Evolutionary conservation across 2,329 filamentous ascomycete species (phyloP), one percentile per base, ranked within the genome.

Genomic region (Pseudocercospora eumusae): DNA sequence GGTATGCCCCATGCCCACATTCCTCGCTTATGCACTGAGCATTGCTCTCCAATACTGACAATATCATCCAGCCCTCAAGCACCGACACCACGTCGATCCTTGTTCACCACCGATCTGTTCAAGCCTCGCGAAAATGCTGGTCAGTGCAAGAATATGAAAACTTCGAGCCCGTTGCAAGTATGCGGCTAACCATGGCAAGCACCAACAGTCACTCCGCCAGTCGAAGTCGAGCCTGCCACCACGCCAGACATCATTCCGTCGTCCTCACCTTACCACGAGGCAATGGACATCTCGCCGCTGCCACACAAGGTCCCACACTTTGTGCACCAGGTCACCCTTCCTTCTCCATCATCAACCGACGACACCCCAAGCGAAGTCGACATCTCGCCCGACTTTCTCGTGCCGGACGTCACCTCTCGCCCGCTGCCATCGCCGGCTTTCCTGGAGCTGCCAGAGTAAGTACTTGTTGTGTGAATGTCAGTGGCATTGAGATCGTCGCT

Each of bases 271-370:
- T 86, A 85, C 59, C 84, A 84, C 36, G 92, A 96, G 75, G 82
- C 86, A 60, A 96, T 98, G 92, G 93, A 98, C 73, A 88, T 97
- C 76, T 97, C 93, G 49, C 93, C 95, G 42, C 79, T 98, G 44
- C 93, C 92, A 63, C 92, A 96, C 81, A 97, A 96, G 81, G 81
- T 84, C 28, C 84, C 89, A 11, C 82, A 77, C 76, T 79, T 82
- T 66, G 73, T 80, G 52, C 76, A 82, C 28, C 83, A 89, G 68
- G 81, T 90, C 65, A 87, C 89, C 67, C 77, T 91, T 58, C 84
- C 86, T 28, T 93, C 91, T 28, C 91, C 92, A 1, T 89, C 88
- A 1, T 89, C 88, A 1, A 89, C 89, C 8, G 82, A 84, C 47
- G 70, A 75, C 28, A 82, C 79, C 3, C 75, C 78, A 6, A 75